Evolutionary conservation across 2,329 filamentous ascomycete genomes (phyloP).

Genomic region (Claviceps citrina): DNA sequence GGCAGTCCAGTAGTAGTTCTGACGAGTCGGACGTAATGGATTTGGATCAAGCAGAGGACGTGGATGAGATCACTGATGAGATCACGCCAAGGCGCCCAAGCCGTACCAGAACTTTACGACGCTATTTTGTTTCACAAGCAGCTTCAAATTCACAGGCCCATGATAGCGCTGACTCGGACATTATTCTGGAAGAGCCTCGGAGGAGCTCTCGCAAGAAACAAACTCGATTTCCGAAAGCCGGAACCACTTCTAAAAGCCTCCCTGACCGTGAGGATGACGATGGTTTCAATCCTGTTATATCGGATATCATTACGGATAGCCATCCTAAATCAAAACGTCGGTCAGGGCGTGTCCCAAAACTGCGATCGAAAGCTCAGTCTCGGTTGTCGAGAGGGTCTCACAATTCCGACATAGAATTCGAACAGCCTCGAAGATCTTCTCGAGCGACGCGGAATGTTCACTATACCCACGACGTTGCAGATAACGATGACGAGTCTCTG

Average conservation of each 20-base stretch:
- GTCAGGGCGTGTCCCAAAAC: constrained; percentile 11
- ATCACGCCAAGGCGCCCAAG: constrained; percentile 1
- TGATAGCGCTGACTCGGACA: constrained; percentile 2
- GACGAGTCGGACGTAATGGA: constrained; percentile 14
- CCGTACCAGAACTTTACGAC: background rate
- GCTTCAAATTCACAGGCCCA: constrained; percentile 5
- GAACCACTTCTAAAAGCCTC: background rate
- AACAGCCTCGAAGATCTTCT: constrained; percentile 32
- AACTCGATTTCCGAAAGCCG: background rate
- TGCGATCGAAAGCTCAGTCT: constrained; percentile 8
- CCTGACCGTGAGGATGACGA: constrained; percentile 20
- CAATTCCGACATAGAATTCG: constrained; percentile 37
- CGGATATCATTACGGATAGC: constrained; percentile 19
- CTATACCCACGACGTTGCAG: constrained; percentile 35
- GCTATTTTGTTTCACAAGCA: background rate
- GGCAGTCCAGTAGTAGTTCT: constrained; percentile 14
- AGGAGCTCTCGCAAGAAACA: constrained; percentile 5
- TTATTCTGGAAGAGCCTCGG: constrained; percentile 6
- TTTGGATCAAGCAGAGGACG: constrained; percentile 11
- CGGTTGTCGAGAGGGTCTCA: constrained; percentile 13
- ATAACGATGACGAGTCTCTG: constrained; percentile 43
- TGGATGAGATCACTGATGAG: constrained; percentile 10
- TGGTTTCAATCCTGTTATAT: constrained; percentile 20
- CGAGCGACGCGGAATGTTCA: constrained; percentile 28
- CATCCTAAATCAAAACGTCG: constrained; percentile 9